Conservation (phyloP, 805 yeast species). For the Tetrapisispora phaffii region DNA sequence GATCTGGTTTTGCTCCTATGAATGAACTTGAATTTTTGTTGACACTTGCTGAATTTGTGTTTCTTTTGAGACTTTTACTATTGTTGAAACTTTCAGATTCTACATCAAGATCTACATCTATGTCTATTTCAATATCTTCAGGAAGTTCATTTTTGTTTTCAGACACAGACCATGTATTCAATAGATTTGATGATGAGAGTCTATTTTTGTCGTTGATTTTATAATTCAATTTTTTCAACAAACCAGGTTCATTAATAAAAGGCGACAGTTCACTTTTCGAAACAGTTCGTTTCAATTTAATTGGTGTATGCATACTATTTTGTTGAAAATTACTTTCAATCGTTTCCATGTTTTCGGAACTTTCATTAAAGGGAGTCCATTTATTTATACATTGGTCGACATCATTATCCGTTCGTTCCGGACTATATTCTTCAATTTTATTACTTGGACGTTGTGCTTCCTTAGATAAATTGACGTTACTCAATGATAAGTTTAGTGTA, state of each 20-base stretch:
- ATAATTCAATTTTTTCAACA: slow-evolving; percentile 5
- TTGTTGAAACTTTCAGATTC: background rate
- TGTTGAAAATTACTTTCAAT: background rate
- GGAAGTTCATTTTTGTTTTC: slow-evolving; percentile 2
- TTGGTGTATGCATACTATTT: slow-evolving; percentile 14
- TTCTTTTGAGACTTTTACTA: background rate
- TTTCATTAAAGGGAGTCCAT: slow-evolving; percentile 21
- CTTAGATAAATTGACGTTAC: slow-evolving; percentile 24
- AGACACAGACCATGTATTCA: slow-evolving; percentile 6
- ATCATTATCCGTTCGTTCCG: slow-evolving; percentile 4
- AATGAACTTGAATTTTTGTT: slow-evolving; percentile 1
- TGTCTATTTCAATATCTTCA: background rate
- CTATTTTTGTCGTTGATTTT: slow-evolving; percentile 17
- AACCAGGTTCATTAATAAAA: slow-evolving; percentile 16
- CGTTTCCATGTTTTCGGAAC: background rate
- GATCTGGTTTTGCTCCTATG: slow-evolving; percentile 22
- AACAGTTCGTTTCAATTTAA: slow-evolving; percentile 12
- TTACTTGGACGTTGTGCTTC: background rate
- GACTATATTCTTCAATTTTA: background rate
- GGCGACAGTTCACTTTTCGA: slow-evolving; percentile 27
- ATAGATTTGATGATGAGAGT: slow-evolving; percentile 3
- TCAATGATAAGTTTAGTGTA: slow-evolving; percentile 40
- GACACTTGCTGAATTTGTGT: background rate
- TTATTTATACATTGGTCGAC: slow-evolving; percentile 17
- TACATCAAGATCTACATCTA: background rate